Evolutionary conservation across 2,329 filamentous ascomycete species (phyloP).

Genomic region (Sphaerostilbella broomeana): DNA sequence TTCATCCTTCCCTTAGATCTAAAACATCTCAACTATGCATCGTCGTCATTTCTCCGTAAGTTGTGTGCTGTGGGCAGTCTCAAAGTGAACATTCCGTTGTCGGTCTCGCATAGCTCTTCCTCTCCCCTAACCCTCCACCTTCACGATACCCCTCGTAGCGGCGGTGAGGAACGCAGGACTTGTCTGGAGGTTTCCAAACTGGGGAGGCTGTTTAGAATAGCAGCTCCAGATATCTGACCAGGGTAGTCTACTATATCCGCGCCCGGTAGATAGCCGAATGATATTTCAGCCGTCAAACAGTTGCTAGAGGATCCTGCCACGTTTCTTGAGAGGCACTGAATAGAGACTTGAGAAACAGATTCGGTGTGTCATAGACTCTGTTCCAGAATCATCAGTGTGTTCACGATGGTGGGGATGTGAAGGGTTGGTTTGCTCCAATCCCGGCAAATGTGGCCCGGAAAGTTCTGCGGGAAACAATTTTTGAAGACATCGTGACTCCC

Average conservation of each 20-base stretch:
- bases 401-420: constrained; percentile 7
- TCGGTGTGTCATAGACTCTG: constrained; percentile 18
- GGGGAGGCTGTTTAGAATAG: constrained; percentile 11
- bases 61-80: constrained; percentile 8
- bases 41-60: constrained; percentile 5
- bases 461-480: constrained; percentile 5
- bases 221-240: constrained; percentile 10
- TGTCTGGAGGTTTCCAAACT: constrained; percentile 21
- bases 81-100: constrained; percentile 10
- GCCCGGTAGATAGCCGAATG: constrained; percentile 7
- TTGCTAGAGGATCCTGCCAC: neutral
- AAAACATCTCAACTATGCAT: constrained; percentile 10
- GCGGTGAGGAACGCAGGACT: constrained; percentile 20
- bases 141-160: constrained; percentile 5
- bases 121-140: constrained; percentile 2
- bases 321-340: neutral
- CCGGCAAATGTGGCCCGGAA: constrained; percentile 8
- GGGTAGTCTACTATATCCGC: constrained; percentile 3
- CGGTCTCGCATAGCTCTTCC: constrained; percentile 2
- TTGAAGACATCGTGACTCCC: constrained; percentile 11
- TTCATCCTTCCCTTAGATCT: constrained; percentile 1
- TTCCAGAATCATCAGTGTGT: constrained; percentile 12
- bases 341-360: constrained; percentile 6
- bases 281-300: neutral
- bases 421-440: constrained; percentile 6